Percentiles rank a stretch among this genome's conserved stretches.
phyloP scores from a whole-genome alignment of 805 yeast species.

The Candida qinlingensis region DNA sequence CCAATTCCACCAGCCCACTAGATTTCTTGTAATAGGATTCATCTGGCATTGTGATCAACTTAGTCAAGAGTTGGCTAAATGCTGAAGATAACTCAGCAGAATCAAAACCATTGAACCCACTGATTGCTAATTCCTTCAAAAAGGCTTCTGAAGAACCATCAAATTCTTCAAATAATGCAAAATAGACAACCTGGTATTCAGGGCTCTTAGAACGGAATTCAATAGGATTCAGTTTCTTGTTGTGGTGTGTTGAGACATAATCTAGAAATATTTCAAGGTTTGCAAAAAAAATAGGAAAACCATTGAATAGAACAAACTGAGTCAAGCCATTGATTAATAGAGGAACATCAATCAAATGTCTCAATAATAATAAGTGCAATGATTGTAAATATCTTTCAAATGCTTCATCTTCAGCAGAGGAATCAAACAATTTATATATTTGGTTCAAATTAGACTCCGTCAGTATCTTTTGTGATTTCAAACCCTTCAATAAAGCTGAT shows the following conservation, averaged over 20 bases:
- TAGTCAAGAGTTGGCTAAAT: slow-evolving; percentile 24
- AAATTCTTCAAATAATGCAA: slow-evolving; percentile 20
- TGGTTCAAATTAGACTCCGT: slow-evolving; percentile 22
- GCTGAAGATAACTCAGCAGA: slow-evolving; percentile 4
- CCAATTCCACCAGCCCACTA: slow-evolving; percentile 16
- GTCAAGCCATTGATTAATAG: slow-evolving; percentile 16
- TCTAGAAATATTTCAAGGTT: slow-evolving; percentile 37
- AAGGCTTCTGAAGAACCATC: slow-evolving; percentile 11
- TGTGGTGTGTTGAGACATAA: slow-evolving; percentile 24
- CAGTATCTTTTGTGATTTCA: slow-evolving; percentile 28
- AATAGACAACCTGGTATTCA: slow-evolving; percentile 23
- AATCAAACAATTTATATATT: slow-evolving; percentile 32
- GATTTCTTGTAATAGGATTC: slow-evolving; percentile 21
- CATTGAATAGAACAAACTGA: slow-evolving; percentile 24
- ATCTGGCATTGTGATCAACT: slow-evolving; percentile 21
- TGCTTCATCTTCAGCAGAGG: slow-evolving; percentile 46
- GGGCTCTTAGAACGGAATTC: slow-evolving; percentile 4
- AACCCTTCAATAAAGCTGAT: slow-evolving; percentile 52
- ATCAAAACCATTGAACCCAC: slow-evolving; percentile 11
- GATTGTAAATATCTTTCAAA: slow-evolving; percentile 47
- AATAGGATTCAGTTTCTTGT: background rate
- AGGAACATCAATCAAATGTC: slow-evolving; percentile 29
- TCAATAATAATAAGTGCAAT: slow-evolving; percentile 40
- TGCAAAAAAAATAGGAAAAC: slow-evolving; percentile 28
- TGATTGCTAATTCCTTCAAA: slow-evolving; percentile 25